Evolutionary conservation across 2,329 filamentous ascomycete species (phyloP).

Genomic region (Ceratocystis colombiana): DNA sequence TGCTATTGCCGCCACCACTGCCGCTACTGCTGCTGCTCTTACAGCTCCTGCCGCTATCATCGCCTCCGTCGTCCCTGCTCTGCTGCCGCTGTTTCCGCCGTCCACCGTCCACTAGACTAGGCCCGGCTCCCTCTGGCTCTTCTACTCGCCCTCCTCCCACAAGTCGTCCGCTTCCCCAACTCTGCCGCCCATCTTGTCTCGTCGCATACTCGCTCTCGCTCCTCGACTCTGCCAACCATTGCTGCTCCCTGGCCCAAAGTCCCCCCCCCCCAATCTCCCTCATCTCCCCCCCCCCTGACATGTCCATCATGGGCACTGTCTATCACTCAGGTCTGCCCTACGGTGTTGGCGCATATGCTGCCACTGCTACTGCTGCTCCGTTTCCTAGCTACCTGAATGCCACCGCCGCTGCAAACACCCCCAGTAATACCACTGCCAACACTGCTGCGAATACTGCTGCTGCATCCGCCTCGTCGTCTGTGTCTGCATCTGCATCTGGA

Average conservation of each 20-base stretch:
- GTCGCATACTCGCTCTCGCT: not conserved
- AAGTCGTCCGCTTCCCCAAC: no score
- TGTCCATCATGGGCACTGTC: slow-evolving; percentile 17
- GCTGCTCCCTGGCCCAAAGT: not conserved
- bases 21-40: not conserved
- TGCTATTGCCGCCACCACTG: not conserved
- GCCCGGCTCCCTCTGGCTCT: no score
- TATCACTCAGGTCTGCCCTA: slow-evolving; percentile 17
- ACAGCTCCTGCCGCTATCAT: not conserved
- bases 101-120: not conserved
- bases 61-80: not conserved
- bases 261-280: not conserved
- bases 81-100: not conserved
- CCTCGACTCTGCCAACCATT: not conserved
- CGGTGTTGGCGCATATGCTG: slow-evolving; percentile 13
- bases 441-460: not conserved
- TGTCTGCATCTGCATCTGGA: not conserved
- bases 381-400: slow-evolving; percentile 15
- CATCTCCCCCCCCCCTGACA: not conserved
- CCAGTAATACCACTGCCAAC: not conserved
- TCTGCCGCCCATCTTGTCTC: no score
- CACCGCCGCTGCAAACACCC: not conserved
- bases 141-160: not conserved
- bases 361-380: not conserved
- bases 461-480: not conserved